Evolutionary conservation across 2,329 filamentous ascomycete species (phyloP).

Genomic region (Escovopsis sp.): DNA sequence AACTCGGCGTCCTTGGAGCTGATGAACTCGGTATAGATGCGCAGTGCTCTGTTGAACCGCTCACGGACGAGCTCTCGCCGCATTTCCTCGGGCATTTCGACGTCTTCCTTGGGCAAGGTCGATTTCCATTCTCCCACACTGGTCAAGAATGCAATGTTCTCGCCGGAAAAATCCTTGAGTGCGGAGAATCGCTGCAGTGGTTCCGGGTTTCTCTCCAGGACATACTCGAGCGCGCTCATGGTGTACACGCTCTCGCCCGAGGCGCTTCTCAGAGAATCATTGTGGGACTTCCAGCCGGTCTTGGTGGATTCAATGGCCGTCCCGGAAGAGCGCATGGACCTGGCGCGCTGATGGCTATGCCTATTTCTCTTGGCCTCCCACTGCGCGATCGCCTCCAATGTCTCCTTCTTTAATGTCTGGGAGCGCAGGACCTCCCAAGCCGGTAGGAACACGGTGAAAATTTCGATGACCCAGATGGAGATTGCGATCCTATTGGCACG

Average conservation of each 20-base stretch:
- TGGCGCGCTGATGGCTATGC: constrained; percentile 6
- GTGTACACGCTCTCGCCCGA: constrained; percentile 32
- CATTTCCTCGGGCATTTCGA: constrained; percentile 6
- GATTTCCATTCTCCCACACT: constrained; percentile 41
- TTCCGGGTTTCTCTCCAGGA: constrained; percentile 40
- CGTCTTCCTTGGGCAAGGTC: constrained; percentile 15
- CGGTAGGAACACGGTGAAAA: constrained; percentile 46
- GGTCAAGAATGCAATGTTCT: constrained; percentile 54
- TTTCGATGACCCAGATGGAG: constrained; percentile 43
- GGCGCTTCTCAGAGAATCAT: constrained; percentile 12
- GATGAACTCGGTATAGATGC: constrained; percentile 47
- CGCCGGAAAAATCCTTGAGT: constrained; percentile 50
- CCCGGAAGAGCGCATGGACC: constrained; percentile 8
- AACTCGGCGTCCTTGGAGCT: constrained; percentile 44
- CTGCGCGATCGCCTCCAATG: constrained; percentile 26
- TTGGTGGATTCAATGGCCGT: constrained; percentile 14
- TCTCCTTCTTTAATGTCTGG: constrained; percentile 24
- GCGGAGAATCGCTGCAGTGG: constrained; percentile 50
- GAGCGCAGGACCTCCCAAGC: constrained; percentile 39
- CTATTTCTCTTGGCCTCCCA: constrained; percentile 25
- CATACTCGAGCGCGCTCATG: constrained; percentile 47
- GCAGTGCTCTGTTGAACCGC: constrained; percentile 40
- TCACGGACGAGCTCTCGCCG: constrained; percentile 22
- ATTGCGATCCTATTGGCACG: constrained; percentile 21
- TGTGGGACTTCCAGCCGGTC: constrained; percentile 18